These are phyloP conservation scores for Salmacisia buchloeana DNA, from an alignment of 1,284 basidiomycete genomes.

Conservation along the genomic window DNA sequence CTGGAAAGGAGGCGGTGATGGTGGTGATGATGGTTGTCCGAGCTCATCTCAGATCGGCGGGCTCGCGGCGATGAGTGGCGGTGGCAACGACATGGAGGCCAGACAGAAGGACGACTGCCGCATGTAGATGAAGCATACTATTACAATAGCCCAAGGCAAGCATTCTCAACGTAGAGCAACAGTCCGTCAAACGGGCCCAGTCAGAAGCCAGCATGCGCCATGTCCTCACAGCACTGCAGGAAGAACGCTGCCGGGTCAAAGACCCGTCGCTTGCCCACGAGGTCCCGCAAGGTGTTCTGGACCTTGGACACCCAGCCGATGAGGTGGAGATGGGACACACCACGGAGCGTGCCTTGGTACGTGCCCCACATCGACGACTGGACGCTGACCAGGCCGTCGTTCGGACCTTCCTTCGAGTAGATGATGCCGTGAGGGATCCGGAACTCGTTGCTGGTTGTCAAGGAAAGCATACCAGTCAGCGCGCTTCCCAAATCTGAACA, in stretches of 20 bases:
- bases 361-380: slow-evolving; percentile 70
- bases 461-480: neutral
- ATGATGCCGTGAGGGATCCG: slow-evolving; percentile 78
- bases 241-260: slow-evolving; percentile 16
- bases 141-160: too few relatives aligned
- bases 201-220: slow-evolving; percentile 16
- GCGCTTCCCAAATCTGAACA: neutral
- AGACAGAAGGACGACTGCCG: too few relatives aligned
- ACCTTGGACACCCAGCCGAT: slow-evolving; percentile 47
- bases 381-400: slow-evolving; percentile 83
- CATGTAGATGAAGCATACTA: too few relatives aligned
- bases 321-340: slow-evolving; percentile 87
- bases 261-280: slow-evolving; percentile 2
- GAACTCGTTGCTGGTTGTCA: slow-evolving; percentile 11
- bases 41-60: too few relatives aligned
- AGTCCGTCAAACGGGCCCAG: too few relatives aligned
- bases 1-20: too few relatives aligned
- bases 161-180: too few relatives aligned
- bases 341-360: slow-evolving; percentile 67
- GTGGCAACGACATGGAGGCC: too few relatives aligned
- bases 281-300: neutral
- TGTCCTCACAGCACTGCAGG: slow-evolving; percentile 16
- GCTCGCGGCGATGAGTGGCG: too few relatives aligned
- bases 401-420: slow-evolving; percentile 74
- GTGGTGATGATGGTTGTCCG: too few relatives aligned